A percentile compares a stretch with the other conserved stretches of the same genome.
phyloP scores from a whole-genome alignment of 2,329 filamentous ascomycete species.

The Chrysoporthe cubensis region DNA sequence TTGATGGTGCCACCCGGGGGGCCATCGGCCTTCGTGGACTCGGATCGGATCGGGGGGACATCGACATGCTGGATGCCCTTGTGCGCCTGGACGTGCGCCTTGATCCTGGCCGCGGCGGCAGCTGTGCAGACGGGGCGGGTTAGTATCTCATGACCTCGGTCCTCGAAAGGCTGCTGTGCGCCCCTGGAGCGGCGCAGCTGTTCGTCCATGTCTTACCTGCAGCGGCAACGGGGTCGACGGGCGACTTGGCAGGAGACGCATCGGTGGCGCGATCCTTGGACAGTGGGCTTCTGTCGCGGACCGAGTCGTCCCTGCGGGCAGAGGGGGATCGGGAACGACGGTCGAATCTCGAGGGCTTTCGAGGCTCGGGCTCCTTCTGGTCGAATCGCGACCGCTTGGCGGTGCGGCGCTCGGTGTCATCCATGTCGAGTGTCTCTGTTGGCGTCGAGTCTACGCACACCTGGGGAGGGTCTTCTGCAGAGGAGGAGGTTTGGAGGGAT shows the following conservation, averaged over 20 bases:
- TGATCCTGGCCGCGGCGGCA: slow-evolving; percentile 87
- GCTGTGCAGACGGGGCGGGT: slow-evolving; percentile 51
- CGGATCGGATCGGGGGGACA: slow-evolving; percentile 74
- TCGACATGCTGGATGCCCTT: slow-evolving; percentile 91
- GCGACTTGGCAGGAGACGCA: slow-evolving; percentile 50
- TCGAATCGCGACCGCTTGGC: slow-evolving; percentile 92
- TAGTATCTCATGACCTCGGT: not conserved
- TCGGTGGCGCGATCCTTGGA: slow-evolving; percentile 45
- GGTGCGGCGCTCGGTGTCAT: slow-evolving; percentile 73
- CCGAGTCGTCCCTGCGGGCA: slow-evolving; percentile 66
- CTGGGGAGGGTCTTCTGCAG: not conserved
- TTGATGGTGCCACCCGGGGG: slow-evolving; percentile 65
- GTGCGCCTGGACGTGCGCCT: slow-evolving; percentile 80
- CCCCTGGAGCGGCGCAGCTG: not conserved
- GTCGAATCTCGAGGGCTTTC: slow-evolving; percentile 81
- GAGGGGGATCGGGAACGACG: slow-evolving; percentile 86
- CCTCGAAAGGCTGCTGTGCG: not conserved
- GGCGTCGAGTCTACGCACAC: slow-evolving; percentile 8
- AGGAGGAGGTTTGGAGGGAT: slow-evolving; percentile 19
- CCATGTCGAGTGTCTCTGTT: slow-evolving; percentile 55
- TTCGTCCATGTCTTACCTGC: slow-evolving; percentile 60
- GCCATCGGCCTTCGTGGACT: slow-evolving; percentile 43
- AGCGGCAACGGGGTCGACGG: slow-evolving; percentile 73
- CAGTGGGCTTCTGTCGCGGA: slow-evolving; percentile 82
- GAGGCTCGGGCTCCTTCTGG: slow-evolving; percentile 82